Evolutionary conservation across 1,284 basidiomycete genomes (phyloP).

Genomic region (Sporisorium reilianum): DNA sequence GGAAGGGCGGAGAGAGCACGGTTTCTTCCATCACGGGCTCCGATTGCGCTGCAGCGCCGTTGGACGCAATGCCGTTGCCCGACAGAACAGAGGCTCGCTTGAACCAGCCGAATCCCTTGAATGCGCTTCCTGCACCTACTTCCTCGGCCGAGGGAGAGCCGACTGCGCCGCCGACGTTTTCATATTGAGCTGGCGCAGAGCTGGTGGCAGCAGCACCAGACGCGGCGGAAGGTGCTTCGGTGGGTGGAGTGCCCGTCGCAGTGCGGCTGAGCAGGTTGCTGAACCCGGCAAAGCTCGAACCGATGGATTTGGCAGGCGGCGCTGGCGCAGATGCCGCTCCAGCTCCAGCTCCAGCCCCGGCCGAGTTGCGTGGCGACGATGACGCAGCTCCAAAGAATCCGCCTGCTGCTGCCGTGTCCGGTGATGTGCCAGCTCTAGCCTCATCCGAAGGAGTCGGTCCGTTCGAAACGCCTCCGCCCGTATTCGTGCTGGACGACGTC

Average conservation of each 20-base stretch:
- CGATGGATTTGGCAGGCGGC: constrained; percentile 23
- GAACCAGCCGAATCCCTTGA: constrained; percentile 52
- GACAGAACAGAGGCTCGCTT: constrained; percentile 35
- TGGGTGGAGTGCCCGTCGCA: constrained; percentile 8
- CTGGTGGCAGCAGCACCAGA: neutral
- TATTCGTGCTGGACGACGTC: constrained; percentile 29
- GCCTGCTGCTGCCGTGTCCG: constrained; percentile 1
- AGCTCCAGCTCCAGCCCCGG: neutral
- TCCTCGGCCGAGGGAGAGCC: constrained; percentile 13
- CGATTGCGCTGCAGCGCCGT: neutral
- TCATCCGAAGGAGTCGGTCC: constrained; percentile 42
- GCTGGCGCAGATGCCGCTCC: neutral
- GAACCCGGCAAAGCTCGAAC: constrained; percentile 39
- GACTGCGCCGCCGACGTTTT: neutral
- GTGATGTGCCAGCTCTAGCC: neutral
- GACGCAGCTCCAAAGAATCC: neutral
- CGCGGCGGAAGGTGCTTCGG: constrained; percentile 1
- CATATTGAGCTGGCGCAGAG: constrained; percentile 6
- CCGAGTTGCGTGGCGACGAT: constrained; percentile 10
- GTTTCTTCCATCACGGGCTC: constrained; percentile 32
- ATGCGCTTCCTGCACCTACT: constrained; percentile 21
- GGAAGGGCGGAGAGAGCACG: constrained; percentile 48
- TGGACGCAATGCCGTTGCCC: neutral
- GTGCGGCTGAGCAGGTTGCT: constrained; percentile 34
- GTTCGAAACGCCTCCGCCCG: constrained; percentile 7